Percentiles rank a stretch among this genome's conserved stretches.
Conservation (phyloP, 768 basidiomycete species). For the Mycena kentingensis region DNA sequence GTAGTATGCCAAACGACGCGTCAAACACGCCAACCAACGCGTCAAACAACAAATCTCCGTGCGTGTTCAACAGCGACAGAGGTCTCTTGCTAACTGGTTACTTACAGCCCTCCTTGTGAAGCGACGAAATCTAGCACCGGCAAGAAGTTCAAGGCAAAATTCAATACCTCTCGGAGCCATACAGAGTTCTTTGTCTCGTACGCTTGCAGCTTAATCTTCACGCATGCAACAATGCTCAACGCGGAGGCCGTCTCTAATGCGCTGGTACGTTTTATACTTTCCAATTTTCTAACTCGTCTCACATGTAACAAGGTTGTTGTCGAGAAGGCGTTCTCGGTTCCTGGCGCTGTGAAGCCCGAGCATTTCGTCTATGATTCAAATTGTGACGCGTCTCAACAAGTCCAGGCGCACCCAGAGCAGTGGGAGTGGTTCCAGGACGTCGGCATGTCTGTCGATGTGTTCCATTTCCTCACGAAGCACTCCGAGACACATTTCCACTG, state of each 20-base stretch:
- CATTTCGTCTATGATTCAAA: slow-evolving; percentile 22
- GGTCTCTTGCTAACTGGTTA: background rate
- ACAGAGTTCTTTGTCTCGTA: slow-evolving; percentile 23
- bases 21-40: no score
- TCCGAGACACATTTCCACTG: slow-evolving; percentile 11
- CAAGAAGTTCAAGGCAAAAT: slow-evolving; percentile 15
- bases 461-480: slow-evolving; percentile 19
- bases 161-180: slow-evolving; percentile 21
- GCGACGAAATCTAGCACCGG: slow-evolving; percentile 1
- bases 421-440: slow-evolving; percentile 11
- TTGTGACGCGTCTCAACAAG: slow-evolving; percentile 20
- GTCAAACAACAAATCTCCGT: no score
- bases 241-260: slow-evolving; percentile 24
- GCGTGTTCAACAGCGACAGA: slow-evolving; percentile 11
- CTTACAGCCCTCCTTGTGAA: slow-evolving; percentile 1
- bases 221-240: slow-evolving; percentile 20
- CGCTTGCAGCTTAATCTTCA: slow-evolving; percentile 25
- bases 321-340: slow-evolving; percentile 26
- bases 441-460: slow-evolving; percentile 21
- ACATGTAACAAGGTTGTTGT: slow-evolving; percentile 8
- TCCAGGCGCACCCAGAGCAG: background rate
- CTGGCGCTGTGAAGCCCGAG: slow-evolving; percentile 28
- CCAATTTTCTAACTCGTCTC: background rate
- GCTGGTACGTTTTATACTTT: slow-evolving; percentile 14
- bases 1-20: no score